Base-by-base conservation (phyloP, 2,329 filamentous ascomycete genomes). In the Arthrobotrys sinensis region DNA sequence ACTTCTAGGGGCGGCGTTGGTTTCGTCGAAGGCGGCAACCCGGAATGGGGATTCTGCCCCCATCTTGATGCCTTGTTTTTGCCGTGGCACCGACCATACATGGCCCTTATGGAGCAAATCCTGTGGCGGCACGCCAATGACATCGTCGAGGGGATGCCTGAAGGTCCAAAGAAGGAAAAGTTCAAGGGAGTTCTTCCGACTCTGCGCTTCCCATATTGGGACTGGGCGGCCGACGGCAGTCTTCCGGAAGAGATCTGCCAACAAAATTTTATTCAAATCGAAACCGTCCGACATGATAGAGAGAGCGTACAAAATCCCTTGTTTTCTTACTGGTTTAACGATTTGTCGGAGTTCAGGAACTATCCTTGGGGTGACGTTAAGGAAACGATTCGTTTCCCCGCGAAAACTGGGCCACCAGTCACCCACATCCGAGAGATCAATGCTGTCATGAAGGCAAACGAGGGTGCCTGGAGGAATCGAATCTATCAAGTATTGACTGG, bases 81-180 rank as follows among this genome's bases (percentile, higher is more conserved):
- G 46, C 88, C 90, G 48, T 96, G 93, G 93, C 93, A 97, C 86
- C 89, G 93, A 63, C 92, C 93, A 0, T 96, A 95, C 83, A 86
- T 96, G 72, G 86, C 88, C 5, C 84, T 91, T 7, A 62, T 46
- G 5, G 76, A 86, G 83, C 82, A 86, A 83, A 73, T 83, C 7
- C 72, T 86, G 24, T 85, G 83, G 82, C 79, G 80, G 10, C 81
- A 84, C 53, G 84, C 85, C n/a, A 83, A 85, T 64, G 79, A 73
- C 19, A 85, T 86, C 52, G 85, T 85, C 11, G 76, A 76, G 28
- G 75, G 75, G 11, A 86, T 85, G 83, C 85, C 87, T 14, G 84
- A 86, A 36, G 48, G 45, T 11, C 84, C 86, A 43, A 85, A 87
- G 53, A 83, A 84, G 5, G 71, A 81, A 21, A 83, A 80, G 12